Base-by-base conservation (phyloP, 1,284 basidiomycete species). In the Farysia itapuensis region DNA sequence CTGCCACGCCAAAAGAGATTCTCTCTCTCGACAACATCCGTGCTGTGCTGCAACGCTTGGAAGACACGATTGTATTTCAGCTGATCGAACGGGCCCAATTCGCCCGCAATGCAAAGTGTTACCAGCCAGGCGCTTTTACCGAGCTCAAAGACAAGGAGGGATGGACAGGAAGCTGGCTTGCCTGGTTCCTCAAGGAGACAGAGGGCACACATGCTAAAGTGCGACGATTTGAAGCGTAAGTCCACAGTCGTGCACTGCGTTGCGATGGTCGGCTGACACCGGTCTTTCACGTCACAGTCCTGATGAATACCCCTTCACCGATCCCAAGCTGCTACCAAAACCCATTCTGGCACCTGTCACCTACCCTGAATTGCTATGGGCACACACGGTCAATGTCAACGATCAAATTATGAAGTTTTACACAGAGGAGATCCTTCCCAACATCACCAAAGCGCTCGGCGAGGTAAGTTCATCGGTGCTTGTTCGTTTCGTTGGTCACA, bases 31-130 rank as follows among this genome's bases (percentile, higher is more conserved):
- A 90, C 44, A 82, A 85, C 46, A 97, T 99, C 68, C 83, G 95
- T 48, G 85, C 85, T 15, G 87, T 91, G 42, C 82, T 99, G 14
- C 86, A 84, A 61, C 84, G 95, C 15, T 84, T 98, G 16, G 95
- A 99, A 75, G 95, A 99, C 67, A 98, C 94, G 16, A 98, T 99
- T 80, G 95, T 97, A 75, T 98, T 98, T 93, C 65, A 72, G 21
- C 64, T 76, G 20, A 98, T 99, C 70, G 95, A 99, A 78, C 85
- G 95, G 20, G 93, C 92, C 0, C 94, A 98, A 77, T 98, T 96
- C 72, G 90, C 90, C 0, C 86, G 89, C 77, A 97, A 98, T 74
- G 84, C 86, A n/a, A 83, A 82, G 48, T 94, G 95, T 64, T 99
- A 99, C 80, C 80, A 86, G 45, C 81, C 82, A 3, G 87, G 86